Base-by-base conservation (phyloP, 2,329 filamentous ascomycete genomes). In the Colletotrichum endophyticum region DNA sequence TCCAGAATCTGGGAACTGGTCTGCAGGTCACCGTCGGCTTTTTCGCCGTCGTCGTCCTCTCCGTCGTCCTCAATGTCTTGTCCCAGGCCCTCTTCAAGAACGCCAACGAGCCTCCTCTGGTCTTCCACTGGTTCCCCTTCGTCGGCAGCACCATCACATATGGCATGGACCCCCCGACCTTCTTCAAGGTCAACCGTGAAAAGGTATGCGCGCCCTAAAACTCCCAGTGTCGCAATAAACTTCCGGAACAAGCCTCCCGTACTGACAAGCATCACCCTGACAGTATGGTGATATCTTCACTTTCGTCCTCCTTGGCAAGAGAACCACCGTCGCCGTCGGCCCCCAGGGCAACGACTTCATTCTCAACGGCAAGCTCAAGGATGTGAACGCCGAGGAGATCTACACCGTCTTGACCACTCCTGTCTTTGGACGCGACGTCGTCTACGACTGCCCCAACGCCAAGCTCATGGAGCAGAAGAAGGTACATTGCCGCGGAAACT, bases 391-490 rank as follows among this genome's bases (percentile, higher is more conserved):
- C 44, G 96, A 98, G 86, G 95, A 98, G 81, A 95, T 98, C 78
- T 98, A 98, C 86, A 94, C 92, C 72, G 94, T 95, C 72, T 89
- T 98, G 77, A 93, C 91, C 8, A 92, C 91, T 27, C 91, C 91
- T 28, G 91, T 93, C 64, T 98, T 98, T 83, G 95, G 95, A 79
- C 93, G 92, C 81, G 94, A 96, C 86, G 95, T 98, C 30, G 95
- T 98, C 70, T 98, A 98, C 83, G 95, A 98, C 84, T 97, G 95
- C 86, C 95, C 95, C 57, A 98, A 98, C 84, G 90, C 95, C 75
- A 98, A 98, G 87, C 91, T 98, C 82, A 98, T 98, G 95, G 95
- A 98, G 87, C 95, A 98, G 89, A 98, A 98, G 89, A 97, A 96
- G 92, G 95, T 96, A 84, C 78, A 39, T n/a, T 39, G 34, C 13